A percentile compares a stretch with the other conserved stretches of the same genome.
phyloP scores from a whole-genome alignment of 345 rosid genomes.

The Brassica incana region DNA sequence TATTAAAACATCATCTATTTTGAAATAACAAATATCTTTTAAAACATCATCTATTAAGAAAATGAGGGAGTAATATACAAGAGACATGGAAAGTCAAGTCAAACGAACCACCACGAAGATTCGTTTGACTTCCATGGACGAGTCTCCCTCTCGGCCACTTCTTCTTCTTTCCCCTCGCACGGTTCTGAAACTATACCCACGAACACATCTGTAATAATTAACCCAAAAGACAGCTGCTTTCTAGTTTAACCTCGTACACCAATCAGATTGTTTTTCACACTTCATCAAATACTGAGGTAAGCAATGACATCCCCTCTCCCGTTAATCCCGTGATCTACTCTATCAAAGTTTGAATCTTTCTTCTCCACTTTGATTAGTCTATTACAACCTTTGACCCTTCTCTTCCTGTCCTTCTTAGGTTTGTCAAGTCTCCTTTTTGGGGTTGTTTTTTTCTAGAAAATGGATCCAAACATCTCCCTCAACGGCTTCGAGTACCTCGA shows the following conservation, averaged over 20 bases:
- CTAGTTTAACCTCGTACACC: constrained; percentile 2
- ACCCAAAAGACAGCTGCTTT: neutral
- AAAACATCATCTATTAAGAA: too few relatives aligned
- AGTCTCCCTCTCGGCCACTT: neutral
- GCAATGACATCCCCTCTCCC: constrained; percentile 24
- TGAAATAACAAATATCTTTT: too few relatives aligned
- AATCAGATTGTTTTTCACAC: constrained; percentile 3
- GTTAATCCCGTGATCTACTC: constrained; percentile 9
- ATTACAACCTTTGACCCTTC: neutral
- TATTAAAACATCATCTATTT: too few relatives aligned
- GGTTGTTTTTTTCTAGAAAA: neutral
- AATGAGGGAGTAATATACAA: too few relatives aligned
- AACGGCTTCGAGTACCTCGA: constrained; percentile 11
- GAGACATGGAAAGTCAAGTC: neutral
- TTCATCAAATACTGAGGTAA: constrained; percentile 27
- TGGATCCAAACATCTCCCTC: constrained; percentile 28
- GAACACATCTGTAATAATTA: constrained; percentile 4
- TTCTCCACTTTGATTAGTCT: neutral
- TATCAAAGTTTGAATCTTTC: neutral
- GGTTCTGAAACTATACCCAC: neutral
- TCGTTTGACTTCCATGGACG: neutral
- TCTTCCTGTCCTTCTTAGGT: neutral
- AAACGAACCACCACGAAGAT: neutral
- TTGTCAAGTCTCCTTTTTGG: neutral
- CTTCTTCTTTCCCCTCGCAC: neutral